These are phyloP conservation scores for Aureobasidium sp. DNA, from an alignment of 2,329 filamentous ascomycete genomes.

Conservation along the genomic window DNA sequence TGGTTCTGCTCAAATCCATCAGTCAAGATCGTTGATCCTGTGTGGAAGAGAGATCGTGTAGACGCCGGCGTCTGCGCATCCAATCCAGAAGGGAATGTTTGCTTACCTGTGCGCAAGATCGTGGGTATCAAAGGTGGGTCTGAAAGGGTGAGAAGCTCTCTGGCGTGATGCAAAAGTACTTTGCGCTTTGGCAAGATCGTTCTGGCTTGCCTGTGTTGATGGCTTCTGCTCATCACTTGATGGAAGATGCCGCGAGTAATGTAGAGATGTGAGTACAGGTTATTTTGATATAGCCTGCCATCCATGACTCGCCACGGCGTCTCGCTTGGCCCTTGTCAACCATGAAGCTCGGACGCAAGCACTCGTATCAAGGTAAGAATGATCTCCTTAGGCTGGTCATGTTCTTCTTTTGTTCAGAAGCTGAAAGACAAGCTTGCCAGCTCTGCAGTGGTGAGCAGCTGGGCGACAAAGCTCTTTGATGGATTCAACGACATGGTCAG, in stretches of 20 bases:
- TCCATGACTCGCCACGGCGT: neutral
- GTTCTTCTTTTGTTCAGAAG: too few species aligned
- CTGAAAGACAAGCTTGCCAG: too few species aligned
- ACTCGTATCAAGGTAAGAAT: too few species aligned
- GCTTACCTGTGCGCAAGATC: neutral
- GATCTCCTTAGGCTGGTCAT: too few species aligned
- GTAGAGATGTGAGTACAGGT: neutral
- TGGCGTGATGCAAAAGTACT: neutral
- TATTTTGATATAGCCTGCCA: neutral
- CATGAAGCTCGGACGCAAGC: too few species aligned
- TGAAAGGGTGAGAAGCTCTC: neutral
- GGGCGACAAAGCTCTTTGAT: too few species aligned
- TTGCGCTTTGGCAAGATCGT: neutral
- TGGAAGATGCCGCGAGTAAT: neutral
- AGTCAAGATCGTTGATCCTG: constrained; percentile 1
- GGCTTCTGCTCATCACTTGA: neutral
- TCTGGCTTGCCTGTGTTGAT: neutral
- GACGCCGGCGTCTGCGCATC: neutral
- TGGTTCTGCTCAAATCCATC: neutral
- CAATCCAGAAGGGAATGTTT: neutral
- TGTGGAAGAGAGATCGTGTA: neutral
- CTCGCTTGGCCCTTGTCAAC: too few species aligned
- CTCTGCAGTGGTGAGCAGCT: too few species aligned
- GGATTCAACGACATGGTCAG: too few species aligned
- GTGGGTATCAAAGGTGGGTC: neutral